Conservation (phyloP, 306 rosid species). For the Trifolium subterraneum region DNA sequence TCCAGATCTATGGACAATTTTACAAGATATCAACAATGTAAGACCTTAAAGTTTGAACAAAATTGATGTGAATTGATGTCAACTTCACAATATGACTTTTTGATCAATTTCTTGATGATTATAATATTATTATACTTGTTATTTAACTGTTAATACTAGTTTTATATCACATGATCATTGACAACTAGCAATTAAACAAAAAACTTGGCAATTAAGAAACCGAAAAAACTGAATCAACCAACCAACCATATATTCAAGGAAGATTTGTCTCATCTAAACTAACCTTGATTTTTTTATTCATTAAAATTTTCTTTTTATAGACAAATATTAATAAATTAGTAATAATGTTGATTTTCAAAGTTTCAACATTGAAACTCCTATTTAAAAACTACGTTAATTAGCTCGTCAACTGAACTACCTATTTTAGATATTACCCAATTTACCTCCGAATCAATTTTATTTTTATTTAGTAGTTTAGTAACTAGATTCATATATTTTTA, state of each 20-base stretch:
- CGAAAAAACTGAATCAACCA: constrained; percentile 38
- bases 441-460: too few species aligned
- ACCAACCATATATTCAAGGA: constrained; percentile 39
- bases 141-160: constrained; percentile 38
- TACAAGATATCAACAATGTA: constrained; percentile 36
- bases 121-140: background rate
- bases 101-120: background rate
- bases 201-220: constrained; percentile 38
- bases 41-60: too few species aligned
- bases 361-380: background rate
- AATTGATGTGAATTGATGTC: constrained; percentile 10
- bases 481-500: too few species aligned
- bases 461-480: too few species aligned
- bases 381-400: too few species aligned
- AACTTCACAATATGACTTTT: constrained; percentile 39
- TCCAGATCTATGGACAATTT: constrained; percentile 61
- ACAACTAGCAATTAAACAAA: constrained; percentile 46
- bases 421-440: too few species aligned
- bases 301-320: too few species aligned
- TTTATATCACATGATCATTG: constrained; percentile 38
- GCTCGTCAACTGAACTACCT: too few species aligned
- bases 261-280: background rate
- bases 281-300: background rate
- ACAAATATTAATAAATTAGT: background rate
- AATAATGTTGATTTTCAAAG: background rate